A percentile compares a stretch with the other conserved stretches of the same genome.
These are phyloP conservation scores for Oryza coarctata DNA, from an alignment of 176 grass and related monocot genomes.

Conservation along the genomic window DNA sequence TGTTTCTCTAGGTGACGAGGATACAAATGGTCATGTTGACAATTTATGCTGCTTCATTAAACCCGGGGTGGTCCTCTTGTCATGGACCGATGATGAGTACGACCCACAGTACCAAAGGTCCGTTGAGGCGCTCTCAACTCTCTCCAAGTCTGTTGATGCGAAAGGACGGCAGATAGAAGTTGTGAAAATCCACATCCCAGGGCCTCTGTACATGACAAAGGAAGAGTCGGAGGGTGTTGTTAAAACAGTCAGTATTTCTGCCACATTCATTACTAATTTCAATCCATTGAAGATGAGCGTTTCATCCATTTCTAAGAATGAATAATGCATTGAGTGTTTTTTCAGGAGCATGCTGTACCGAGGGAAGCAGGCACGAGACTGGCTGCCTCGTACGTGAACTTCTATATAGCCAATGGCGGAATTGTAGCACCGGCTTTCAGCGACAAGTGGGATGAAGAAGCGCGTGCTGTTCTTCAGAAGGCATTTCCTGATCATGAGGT, in stretches of 20 bases:
- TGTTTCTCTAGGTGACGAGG: conserved; percentile 65
- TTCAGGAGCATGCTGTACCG: conserved; percentile 64
- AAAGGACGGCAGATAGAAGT: conserved; percentile 64
- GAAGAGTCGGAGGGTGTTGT: conserved; percentile 69
- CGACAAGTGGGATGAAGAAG: conserved; percentile 65
- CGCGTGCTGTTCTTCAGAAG: conserved; percentile 48
- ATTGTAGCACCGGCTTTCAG: conserved; percentile 77
- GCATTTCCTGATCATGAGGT: conserved; percentile 75
- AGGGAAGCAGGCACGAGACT: conserved; percentile 64
- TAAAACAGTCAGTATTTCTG: conserved; percentile 34
- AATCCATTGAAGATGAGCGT: not conserved
- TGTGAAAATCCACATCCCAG: conserved; percentile 82
- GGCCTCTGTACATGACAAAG: conserved; percentile 80
- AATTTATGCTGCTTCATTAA: conserved; percentile 89
- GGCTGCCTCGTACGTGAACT: conserved; percentile 89
- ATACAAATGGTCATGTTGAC: conserved; percentile 91
- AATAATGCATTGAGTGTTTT: not conserved
- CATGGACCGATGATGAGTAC: conserved; percentile 71
- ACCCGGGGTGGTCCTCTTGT: conserved; percentile 68
- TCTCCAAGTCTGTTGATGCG: conserved; percentile 51
- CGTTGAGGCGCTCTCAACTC: conserved; percentile 64
- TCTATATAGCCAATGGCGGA: conserved; percentile 76
- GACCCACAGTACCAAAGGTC: conserved; percentile 79
- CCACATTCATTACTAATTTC: not conserved
- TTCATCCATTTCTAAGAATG: not conserved